Percentiles rank a stretch among this genome's conserved stretches.
Conservation (phyloP, 257 asterid genomes). For the Capsicum pubescens region DNA sequence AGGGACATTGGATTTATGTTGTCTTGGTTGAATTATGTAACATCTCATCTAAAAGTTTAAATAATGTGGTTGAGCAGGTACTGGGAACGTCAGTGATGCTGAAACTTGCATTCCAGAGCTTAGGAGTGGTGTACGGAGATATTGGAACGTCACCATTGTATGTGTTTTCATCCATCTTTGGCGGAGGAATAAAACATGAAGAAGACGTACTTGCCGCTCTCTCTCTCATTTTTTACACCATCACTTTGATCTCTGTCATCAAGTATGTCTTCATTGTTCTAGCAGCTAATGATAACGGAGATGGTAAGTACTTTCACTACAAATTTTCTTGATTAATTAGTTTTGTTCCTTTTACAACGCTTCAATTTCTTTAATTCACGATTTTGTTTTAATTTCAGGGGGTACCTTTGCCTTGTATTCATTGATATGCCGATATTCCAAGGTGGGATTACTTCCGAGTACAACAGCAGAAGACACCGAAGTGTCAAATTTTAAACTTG, state of each 20-base stretch:
- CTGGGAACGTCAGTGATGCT: not conserved
- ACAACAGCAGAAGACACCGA: constrained; percentile 54
- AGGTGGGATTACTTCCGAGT: constrained; percentile 62
- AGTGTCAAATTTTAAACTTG: constrained; percentile 52
- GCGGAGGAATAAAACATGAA: constrained; percentile 25
- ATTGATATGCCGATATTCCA: constrained; percentile 61
- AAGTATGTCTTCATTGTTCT: constrained; percentile 46
- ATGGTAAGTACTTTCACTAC: constrained; percentile 32
- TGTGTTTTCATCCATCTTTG: constrained; percentile 15
- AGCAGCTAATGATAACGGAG: constrained; percentile 48
- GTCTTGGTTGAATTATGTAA: not conserved
- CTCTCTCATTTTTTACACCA: constrained; percentile 40
- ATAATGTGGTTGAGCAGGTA: not conserved
- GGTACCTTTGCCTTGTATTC: constrained; percentile 84
- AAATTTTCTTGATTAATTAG: not conserved
- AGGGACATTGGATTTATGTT: not conserved
- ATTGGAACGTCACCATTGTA: constrained; percentile 41
- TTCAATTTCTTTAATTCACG: not conserved
- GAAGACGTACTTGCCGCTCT: constrained; percentile 43
- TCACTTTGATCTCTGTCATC: constrained; percentile 41
- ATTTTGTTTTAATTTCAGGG: constrained; percentile 42
- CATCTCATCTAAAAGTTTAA: not conserved
- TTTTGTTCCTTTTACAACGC: not conserved
- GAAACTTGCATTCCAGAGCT: constrained; percentile 45
- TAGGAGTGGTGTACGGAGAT: constrained; percentile 53